phyloP scores from a whole-genome alignment of 306 rosid species.

The Trifolium pratense region DNA sequence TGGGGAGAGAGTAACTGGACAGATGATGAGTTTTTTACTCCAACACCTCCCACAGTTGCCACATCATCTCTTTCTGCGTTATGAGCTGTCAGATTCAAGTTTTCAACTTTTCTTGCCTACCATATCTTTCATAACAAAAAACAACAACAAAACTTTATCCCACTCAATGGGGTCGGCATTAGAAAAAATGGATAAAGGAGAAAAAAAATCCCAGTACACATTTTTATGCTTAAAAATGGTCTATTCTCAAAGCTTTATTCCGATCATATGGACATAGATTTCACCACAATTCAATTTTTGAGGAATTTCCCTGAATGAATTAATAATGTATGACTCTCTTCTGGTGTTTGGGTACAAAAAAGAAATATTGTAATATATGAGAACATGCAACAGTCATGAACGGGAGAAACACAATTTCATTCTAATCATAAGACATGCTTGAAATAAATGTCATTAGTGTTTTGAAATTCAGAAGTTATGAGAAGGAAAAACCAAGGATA shows the following conservation, averaged over 20 bases:
- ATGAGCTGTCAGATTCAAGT: slow-evolving; percentile 27
- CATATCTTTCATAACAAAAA: neutral
- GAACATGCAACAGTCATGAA: neutral
- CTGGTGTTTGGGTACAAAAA: slow-evolving; percentile 9
- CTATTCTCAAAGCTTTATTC: slow-evolving; percentile 24
- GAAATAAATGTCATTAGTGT: neutral
- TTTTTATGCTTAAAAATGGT: slow-evolving; percentile 40
- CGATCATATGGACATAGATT: slow-evolving; percentile 27
- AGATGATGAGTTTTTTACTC: slow-evolving; percentile 55
- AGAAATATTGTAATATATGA: neutral
- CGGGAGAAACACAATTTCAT: neutral
- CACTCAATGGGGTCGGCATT: slow-evolving; percentile 3
- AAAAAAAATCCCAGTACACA: neutral
- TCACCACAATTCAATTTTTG: slow-evolving; percentile 32
- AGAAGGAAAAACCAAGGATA: neutral
- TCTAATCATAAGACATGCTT: neutral
- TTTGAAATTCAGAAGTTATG: neutral
- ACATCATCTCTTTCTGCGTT: slow-evolving; percentile 44
- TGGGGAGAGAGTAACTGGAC: slow-evolving; percentile 99
- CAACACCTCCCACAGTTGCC: slow-evolving; percentile 62
- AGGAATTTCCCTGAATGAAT: slow-evolving; percentile 20
- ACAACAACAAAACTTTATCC: neutral
- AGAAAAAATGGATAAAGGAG: slow-evolving; percentile 25
- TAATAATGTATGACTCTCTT: slow-evolving; percentile 9
- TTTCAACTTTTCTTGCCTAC: slow-evolving; percentile 12